Conservation (phyloP, 495 filamentous ascomycete genomes). For the Daldinia grandis region DNA sequence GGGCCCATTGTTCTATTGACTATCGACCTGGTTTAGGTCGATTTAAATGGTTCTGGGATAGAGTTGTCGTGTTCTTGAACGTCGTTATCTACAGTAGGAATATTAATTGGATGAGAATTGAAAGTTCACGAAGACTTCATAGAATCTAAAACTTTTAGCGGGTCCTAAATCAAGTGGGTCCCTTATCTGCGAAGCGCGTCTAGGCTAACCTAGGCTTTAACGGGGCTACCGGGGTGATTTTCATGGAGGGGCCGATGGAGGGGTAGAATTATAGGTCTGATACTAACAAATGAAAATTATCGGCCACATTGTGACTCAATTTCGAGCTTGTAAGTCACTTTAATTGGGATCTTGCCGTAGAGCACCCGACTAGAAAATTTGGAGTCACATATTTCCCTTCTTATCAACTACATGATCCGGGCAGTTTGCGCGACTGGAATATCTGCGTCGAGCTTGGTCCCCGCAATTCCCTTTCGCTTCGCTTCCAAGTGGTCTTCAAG, state of each 20-base stretch:
- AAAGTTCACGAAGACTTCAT: not conserved
- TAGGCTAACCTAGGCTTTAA: not conserved
- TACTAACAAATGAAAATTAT: constrained; percentile 27
- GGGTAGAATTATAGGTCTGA: constrained; percentile 30
- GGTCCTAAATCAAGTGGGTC: constrained; percentile 12
- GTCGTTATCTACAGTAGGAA: not conserved
- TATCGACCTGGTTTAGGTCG: not conserved
- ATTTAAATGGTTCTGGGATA: not conserved
- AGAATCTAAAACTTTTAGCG: constrained; percentile 42
- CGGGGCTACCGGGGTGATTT: not conserved
- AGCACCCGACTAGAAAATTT: constrained; percentile 19
- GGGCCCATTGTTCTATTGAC: constrained; percentile 23
- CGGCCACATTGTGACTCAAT: constrained; percentile 36
- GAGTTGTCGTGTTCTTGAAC: not conserved
- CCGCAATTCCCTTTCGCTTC: constrained; percentile 11
- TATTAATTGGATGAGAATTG: not conserved
- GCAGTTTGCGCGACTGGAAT: constrained; percentile 12
- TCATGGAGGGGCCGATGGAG: constrained; percentile 38
- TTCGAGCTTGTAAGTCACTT: constrained; percentile 11
- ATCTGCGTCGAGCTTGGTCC: constrained; percentile 24
- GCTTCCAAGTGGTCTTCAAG: constrained; percentile 10
- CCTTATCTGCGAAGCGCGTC: not conserved
- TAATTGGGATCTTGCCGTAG: not conserved
- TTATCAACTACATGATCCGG: constrained; percentile 30
- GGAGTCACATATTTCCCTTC: constrained; percentile 17